These are phyloP conservation scores for Cyathus olla DNA, from an alignment of 1,284 basidiomycete genomes.

Conservation along the genomic window DNA sequence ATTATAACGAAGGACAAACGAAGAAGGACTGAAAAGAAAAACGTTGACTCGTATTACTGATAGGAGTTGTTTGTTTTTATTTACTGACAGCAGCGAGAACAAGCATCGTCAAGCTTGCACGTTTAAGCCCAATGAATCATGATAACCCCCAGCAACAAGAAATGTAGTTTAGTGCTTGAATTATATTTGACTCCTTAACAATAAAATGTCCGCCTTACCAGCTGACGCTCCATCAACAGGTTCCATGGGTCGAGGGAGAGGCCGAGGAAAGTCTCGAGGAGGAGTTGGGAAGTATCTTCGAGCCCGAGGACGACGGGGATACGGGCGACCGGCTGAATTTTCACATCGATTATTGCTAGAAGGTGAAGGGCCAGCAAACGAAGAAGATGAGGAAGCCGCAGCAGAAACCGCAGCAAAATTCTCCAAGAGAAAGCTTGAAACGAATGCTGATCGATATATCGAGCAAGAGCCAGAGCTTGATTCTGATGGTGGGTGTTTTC, in stretches of 20 bases:
- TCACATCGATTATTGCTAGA: slow-evolving; percentile 67
- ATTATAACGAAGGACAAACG: no score
- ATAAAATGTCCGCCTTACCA: slow-evolving; percentile 1
- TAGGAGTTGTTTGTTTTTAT: neutral
- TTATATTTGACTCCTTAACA: neutral
- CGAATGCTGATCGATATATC: slow-evolving; percentile 78
- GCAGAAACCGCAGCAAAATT: slow-evolving; percentile 63
- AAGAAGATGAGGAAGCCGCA: slow-evolving; percentile 58
- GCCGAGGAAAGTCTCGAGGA: slow-evolving; percentile 69
- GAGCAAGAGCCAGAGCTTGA: slow-evolving; percentile 74
- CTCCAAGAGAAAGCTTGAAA: slow-evolving; percentile 64
- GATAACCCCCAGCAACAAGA: no score
- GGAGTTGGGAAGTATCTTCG: slow-evolving; percentile 80
- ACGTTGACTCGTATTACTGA: no score
- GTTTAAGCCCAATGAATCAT: neutral
- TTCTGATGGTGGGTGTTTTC: slow-evolving; percentile 66
- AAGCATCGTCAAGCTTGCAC: neutral
- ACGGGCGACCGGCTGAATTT: slow-evolving; percentile 74
- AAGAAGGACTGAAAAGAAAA: no score
- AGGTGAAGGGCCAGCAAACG: slow-evolving; percentile 56
- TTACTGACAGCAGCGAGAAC: neutral
- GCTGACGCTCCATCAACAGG: neutral
- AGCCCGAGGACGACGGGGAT: slow-evolving; percentile 68
- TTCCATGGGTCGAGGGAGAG: slow-evolving; percentile 43
- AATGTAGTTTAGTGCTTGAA: neutral